Conservation (phyloP, 2,329 filamentous ascomycete genomes). For the Decorospora gaudefroyi region DNA sequence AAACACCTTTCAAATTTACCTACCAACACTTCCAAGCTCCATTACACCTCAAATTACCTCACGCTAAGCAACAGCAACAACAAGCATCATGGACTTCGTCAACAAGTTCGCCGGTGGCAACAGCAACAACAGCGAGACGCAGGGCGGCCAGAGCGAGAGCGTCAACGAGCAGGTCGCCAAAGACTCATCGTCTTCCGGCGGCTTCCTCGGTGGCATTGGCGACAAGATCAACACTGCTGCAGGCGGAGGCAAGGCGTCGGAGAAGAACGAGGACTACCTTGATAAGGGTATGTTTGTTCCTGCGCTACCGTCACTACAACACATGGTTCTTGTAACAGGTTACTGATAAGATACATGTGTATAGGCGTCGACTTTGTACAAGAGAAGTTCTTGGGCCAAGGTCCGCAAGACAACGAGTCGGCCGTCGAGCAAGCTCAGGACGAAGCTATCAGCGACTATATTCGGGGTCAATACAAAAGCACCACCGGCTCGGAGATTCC, state of each 20-base stretch:
- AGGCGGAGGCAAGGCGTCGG: slow-evolving; percentile 72
- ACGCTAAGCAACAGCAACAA: slow-evolving; percentile 17
- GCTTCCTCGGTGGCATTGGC: slow-evolving; percentile 63
- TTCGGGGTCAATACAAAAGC: slow-evolving; percentile 71
- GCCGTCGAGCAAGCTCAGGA: slow-evolving; percentile 84
- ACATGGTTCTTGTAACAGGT: not conserved
- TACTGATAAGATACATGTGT: slow-evolving; percentile 6
- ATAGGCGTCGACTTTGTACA: slow-evolving; percentile 77
- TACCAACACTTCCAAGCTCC: slow-evolving; percentile 1
- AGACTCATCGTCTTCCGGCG: slow-evolving; percentile 40
- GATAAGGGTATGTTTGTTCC: slow-evolving; percentile 68
- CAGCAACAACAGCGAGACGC: too few species aligned
- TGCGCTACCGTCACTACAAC: not conserved
- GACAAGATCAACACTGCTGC: slow-evolving; percentile 73
- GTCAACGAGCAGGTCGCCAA: slow-evolving; percentile 41
- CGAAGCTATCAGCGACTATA: slow-evolving; percentile 73
- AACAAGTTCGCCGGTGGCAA: slow-evolving; percentile 53
- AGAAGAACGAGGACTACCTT: slow-evolving; percentile 81
- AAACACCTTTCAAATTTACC: slow-evolving; percentile 7
- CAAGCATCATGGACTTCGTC: slow-evolving; percentile 53
- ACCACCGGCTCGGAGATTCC: slow-evolving; percentile 70
- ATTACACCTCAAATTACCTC: slow-evolving; percentile 11
- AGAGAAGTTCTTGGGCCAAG: slow-evolving; percentile 71
- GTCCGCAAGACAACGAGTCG: slow-evolving; percentile 61
- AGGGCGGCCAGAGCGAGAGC: slow-evolving; percentile 29